Evolutionary conservation across 2,329 filamentous ascomycete genomes (phyloP).

Genomic region (Penicillium aurantiogriseum): DNA sequence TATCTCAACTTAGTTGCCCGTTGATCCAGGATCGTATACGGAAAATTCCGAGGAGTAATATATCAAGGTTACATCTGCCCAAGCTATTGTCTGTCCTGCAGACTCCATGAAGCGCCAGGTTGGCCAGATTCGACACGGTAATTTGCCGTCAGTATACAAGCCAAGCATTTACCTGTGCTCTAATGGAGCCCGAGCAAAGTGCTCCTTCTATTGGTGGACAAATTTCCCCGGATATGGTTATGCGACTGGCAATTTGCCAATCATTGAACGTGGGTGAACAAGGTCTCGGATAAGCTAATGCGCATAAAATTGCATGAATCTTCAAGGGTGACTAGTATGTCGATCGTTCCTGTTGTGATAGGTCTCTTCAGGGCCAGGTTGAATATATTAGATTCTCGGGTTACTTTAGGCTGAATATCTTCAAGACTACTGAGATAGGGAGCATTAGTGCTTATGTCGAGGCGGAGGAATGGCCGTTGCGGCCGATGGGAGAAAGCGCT

Average conservation of each 20-base stretch:
- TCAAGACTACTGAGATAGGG: not conserved
- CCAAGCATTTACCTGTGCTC: not conserved
- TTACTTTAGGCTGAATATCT: not conserved
- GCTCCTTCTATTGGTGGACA: not conserved
- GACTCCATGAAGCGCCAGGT: not conserved
- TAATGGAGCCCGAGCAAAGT: not conserved
- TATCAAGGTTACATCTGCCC: not conserved
- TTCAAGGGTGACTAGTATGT: not conserved
- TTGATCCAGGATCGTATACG: not conserved
- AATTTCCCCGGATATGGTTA: not conserved
- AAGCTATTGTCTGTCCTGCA: not conserved
- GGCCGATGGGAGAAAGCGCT: not conserved
- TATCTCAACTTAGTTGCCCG: not conserved
- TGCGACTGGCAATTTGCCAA: not conserved
- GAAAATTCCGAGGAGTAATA: not conserved
- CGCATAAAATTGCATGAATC: not conserved
- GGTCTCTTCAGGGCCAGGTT: not conserved
- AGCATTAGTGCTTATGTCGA: not conserved
- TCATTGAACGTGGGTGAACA: not conserved
- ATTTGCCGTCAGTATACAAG: not conserved
- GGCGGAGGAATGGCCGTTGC: not conserved
- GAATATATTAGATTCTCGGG: not conserved
- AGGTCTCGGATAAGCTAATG: not conserved
- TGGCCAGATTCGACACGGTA: conserved; percentile 1
- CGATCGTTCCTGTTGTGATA: conserved; percentile 4